Evolutionary conservation across 2,329 filamentous ascomycete genomes (phyloP).

Genomic region (Epichloe sylvatica): DNA sequence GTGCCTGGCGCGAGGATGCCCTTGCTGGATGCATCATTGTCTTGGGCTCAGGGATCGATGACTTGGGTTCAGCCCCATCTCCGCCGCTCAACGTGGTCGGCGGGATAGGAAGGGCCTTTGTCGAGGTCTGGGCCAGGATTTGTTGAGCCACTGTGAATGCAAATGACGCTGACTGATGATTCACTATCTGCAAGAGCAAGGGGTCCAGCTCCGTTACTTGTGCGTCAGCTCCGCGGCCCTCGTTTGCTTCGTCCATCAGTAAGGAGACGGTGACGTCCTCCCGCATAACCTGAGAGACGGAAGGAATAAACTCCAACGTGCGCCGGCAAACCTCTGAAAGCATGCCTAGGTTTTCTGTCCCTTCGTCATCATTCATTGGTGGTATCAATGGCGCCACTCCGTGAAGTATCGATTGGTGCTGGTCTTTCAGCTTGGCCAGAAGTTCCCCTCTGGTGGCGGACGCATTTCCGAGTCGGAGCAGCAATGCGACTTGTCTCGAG

Average conservation of each 20-base stretch:
- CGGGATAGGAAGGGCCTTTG: constrained; percentile 52
- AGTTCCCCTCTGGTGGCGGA: constrained; percentile 49
- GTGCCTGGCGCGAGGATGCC: constrained; percentile 44
- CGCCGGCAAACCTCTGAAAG: constrained; percentile 79
- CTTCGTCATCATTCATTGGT: constrained; percentile 37
- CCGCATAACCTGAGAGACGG: constrained; percentile 65
- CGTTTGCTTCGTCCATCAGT: constrained; percentile 29
- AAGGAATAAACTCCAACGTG: constrained; percentile 70
- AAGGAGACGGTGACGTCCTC: constrained; percentile 55
- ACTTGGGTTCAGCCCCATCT: constrained; percentile 44
- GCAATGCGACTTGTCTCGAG: constrained; percentile 67
- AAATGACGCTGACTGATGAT: constrained; percentile 66
- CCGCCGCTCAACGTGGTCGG: constrained; percentile 36
- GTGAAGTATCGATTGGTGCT: constrained; percentile 43
- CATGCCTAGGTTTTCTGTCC: constrained; percentile 59
- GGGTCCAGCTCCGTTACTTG: constrained; percentile 17
- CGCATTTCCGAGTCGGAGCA: constrained; percentile 70
- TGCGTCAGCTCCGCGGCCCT: constrained; percentile 21
- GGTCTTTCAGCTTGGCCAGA: constrained; percentile 46
- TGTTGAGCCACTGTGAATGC: constrained; percentile 65
- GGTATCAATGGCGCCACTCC: constrained; percentile 40
- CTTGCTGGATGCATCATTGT: constrained; percentile 57
- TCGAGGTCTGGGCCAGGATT: constrained; percentile 60
- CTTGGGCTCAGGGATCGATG: constrained; percentile 51
- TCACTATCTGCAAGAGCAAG: constrained; percentile 40